phyloP scores from a whole-genome alignment of 192 early-diverging fungal species.

The Coemansia sp. region DNA sequence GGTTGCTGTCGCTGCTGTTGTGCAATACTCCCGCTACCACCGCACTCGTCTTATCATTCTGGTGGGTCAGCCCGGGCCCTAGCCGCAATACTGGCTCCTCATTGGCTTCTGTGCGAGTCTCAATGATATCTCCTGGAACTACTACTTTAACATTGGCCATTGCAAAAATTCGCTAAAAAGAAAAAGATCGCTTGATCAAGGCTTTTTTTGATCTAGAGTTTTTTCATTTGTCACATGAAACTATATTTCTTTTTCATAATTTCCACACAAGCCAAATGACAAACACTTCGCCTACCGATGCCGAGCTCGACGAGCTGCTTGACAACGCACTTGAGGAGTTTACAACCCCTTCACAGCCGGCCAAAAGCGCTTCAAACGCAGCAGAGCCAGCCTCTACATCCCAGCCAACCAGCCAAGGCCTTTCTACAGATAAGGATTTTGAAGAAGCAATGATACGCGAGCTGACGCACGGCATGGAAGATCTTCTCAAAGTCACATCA shows the following conservation, averaged over 20 bases:
- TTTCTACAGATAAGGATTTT: conserved; percentile 15
- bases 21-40: conserved; percentile 74
- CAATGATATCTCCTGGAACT: conserved; percentile 41
- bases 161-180: background rate
- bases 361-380: conserved; percentile 46
- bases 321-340: conserved; percentile 82
- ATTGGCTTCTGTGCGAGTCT: conserved; percentile 17
- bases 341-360: conserved; percentile 31
- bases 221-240: too few relatives aligned
- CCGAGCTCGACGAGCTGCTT: conserved; percentile 66
- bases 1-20: conserved; percentile 54
- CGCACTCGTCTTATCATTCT: conserved; percentile 62
- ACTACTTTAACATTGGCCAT: conserved; percentile 38
- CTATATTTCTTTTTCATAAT: too few relatives aligned
- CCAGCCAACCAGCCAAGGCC: background rate
- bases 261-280: conserved; percentile 27
- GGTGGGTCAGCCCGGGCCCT: conserved; percentile 78
- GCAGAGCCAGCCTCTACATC: conserved; percentile 11
- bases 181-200: background rate
- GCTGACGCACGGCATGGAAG: conserved; percentile 78
- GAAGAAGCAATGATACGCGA: conserved; percentile 75
- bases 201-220: too few relatives aligned
- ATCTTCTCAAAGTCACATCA: conserved; percentile 47
- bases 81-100: conserved; percentile 56
- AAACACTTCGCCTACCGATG: conserved; percentile 52